Percentiles rank a stretch among this genome's conserved stretches.
These are phyloP conservation scores for Papiliotrema nemorosa DNA, from an alignment of 1,284 basidiomycete genomes.

Conservation along the genomic window DNA sequence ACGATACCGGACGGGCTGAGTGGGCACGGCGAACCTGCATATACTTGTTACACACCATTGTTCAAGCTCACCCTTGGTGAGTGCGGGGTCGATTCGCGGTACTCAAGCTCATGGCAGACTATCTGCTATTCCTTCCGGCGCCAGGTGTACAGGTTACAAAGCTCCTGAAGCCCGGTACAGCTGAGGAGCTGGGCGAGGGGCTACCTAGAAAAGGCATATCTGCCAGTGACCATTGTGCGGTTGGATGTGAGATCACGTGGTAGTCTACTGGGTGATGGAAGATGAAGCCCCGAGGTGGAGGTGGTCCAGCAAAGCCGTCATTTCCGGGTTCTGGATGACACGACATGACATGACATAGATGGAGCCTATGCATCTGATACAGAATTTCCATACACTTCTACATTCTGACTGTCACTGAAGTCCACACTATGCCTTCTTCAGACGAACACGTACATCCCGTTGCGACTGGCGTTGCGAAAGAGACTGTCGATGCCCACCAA, in stretches of 20 bases:
- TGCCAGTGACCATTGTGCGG: constrained; percentile 81
- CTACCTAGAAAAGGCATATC: constrained; percentile 75
- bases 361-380: too few species aligned
- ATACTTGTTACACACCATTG: constrained; percentile 47
- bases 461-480: too few species aligned
- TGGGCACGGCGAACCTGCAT: constrained; percentile 59
- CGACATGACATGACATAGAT: too few species aligned
- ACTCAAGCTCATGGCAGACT: constrained; percentile 58
- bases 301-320: too few species aligned
- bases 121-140: constrained; percentile 64
- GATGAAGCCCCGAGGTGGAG: too few species aligned
- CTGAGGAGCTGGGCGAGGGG: constrained; percentile 65
- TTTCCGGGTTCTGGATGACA: too few species aligned
- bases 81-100: constrained; percentile 1
- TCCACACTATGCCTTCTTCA: too few species aligned
- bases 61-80: constrained; percentile 77
- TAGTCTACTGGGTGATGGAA: too few species aligned
- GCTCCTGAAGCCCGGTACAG: constrained; percentile 63
- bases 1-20: constrained; percentile 49
- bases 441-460: too few species aligned
- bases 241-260: constrained; percentile 52
- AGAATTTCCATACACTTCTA: too few species aligned
- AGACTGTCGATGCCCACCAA: not conserved
- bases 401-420: too few species aligned
- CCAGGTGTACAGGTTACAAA: constrained; percentile 55